Conservation (phyloP, 306 rosid genomes). For the Astragalus glycyphyllos region DNA sequence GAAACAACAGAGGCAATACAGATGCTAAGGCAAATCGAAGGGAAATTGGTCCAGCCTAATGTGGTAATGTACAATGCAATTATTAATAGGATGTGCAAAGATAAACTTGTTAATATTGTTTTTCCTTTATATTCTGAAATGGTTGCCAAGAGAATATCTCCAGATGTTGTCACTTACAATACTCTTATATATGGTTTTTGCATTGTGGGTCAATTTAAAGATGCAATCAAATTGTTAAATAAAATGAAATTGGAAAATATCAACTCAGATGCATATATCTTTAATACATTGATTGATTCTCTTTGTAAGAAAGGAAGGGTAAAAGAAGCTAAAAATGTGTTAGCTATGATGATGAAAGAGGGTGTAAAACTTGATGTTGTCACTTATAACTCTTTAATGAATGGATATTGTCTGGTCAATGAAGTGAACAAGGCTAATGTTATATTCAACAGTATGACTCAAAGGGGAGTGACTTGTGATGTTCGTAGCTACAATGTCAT, state of each 20-base stretch:
- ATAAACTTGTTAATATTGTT: too few species aligned
- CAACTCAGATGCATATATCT: too few species aligned
- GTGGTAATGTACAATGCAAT: too few species aligned
- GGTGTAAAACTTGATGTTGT: background rate
- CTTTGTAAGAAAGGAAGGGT: background rate
- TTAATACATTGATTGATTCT: too few species aligned
- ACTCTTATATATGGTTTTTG: too few species aligned
- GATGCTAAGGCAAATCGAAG: too few species aligned
- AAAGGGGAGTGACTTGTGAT: background rate
- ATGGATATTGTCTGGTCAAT: background rate
- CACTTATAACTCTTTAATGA: background rate
- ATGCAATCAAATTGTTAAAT: too few species aligned
- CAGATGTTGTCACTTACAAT: background rate
- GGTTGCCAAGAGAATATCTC: background rate
- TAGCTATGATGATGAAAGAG: background rate
- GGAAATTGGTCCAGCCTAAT: too few species aligned
- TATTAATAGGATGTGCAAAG: too few species aligned
- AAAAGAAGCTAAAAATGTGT: background rate
- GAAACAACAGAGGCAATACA: too few species aligned
- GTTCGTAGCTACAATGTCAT: background rate
- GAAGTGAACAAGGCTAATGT: background rate
- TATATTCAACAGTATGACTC: background rate
- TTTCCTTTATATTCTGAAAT: conserved; percentile 8
- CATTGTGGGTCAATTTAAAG: too few species aligned
- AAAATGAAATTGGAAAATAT: too few species aligned